Evolutionary conservation across 2,329 filamentous ascomycete genomes (phyloP).

Genomic region (Macroventuria anomochaeta): DNA sequence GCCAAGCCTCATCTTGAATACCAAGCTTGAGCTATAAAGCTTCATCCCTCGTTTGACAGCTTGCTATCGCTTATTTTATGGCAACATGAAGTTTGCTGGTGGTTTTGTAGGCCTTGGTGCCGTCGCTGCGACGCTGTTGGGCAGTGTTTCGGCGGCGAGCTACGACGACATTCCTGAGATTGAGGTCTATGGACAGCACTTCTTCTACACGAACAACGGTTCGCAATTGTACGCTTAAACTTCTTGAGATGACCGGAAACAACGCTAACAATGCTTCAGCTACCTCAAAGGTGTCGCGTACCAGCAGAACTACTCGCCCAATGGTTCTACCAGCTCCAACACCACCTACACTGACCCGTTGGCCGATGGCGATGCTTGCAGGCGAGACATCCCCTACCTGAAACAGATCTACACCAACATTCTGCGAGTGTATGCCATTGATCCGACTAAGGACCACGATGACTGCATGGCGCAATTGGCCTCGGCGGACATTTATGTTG

Average conservation of each 20-base stretch:
- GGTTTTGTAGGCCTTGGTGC: constrained; percentile 4
- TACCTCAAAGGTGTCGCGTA: constrained; percentile 94
- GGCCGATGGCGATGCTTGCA: constrained; percentile 72
- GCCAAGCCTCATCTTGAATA: constrained; percentile 14
- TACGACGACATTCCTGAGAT: constrained; percentile 42
- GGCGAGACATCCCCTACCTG: constrained; percentile 84
- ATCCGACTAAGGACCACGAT: constrained; percentile 76
- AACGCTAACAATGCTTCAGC: constrained; percentile 46
- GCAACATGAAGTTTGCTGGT: constrained; percentile 15
- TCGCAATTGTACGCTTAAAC: constrained; percentile 63
- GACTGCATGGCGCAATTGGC: constrained; percentile 83
- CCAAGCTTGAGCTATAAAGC: constrained; percentile 17
- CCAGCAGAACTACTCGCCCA: constrained; percentile 64
- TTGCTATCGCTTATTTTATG: constrained; percentile 9
- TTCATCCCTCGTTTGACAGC: constrained; percentile 16
- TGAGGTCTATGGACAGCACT: constrained; percentile 71
- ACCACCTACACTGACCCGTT: constrained; percentile 81
- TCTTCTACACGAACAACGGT: constrained; percentile 86
- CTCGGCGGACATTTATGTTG: constrained; percentile 88
- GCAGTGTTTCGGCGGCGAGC: constrained; percentile 33
- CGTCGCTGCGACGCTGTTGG: constrained; percentile 24
- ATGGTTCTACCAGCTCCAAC: constrained; percentile 37
- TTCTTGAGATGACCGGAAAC: background rate
- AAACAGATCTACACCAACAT: constrained; percentile 83
- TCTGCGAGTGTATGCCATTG: constrained; percentile 91